These are phyloP conservation scores for Neolentinus lepideus DNA, from an alignment of 1,284 basidiomycete species.

Conservation along the genomic window DNA sequence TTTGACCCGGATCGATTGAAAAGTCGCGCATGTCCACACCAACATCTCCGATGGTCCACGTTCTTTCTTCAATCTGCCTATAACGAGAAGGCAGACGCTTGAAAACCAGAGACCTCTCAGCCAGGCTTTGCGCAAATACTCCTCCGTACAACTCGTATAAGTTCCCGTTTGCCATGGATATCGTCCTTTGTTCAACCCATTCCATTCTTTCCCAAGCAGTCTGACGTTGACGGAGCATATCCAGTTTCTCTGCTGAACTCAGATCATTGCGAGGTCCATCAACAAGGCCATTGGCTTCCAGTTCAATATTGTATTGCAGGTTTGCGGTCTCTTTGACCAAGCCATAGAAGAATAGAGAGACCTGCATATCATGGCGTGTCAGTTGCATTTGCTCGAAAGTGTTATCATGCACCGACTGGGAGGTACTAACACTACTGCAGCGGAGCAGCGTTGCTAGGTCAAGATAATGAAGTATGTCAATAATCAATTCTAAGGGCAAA, in stretches of 20 bases:
- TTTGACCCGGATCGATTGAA: slow-evolving; percentile 53
- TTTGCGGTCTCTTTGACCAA: not conserved
- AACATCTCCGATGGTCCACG: slow-evolving; percentile 38
- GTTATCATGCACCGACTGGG: not conserved
- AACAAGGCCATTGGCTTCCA: not conserved
- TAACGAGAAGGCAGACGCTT: slow-evolving; percentile 40
- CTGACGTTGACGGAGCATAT: not conserved
- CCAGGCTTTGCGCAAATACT: slow-evolving; percentile 41
- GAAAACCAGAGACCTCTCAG: slow-evolving; percentile 29
- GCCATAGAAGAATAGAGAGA: not conserved
- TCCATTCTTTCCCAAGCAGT: slow-evolving; percentile 4
- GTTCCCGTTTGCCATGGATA: slow-evolving; percentile 28
- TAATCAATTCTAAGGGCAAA: too few species aligned
- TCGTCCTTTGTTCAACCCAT: slow-evolving; percentile 27
- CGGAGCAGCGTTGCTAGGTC: not conserved
- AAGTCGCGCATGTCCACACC: slow-evolving; percentile 46
- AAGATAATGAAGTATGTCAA: too few species aligned
- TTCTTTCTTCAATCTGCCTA: slow-evolving; percentile 35
- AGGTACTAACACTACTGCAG: not conserved
- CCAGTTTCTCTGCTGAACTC: not conserved
- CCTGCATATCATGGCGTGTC: not conserved
- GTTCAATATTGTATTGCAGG: not conserved
- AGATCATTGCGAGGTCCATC: not conserved
- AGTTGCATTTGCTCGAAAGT: not conserved
- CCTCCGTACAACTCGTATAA: slow-evolving; percentile 55